Conservation (phyloP, 1,139 yeast genomes). For the Saccharomycopsis hybrid region DNA sequence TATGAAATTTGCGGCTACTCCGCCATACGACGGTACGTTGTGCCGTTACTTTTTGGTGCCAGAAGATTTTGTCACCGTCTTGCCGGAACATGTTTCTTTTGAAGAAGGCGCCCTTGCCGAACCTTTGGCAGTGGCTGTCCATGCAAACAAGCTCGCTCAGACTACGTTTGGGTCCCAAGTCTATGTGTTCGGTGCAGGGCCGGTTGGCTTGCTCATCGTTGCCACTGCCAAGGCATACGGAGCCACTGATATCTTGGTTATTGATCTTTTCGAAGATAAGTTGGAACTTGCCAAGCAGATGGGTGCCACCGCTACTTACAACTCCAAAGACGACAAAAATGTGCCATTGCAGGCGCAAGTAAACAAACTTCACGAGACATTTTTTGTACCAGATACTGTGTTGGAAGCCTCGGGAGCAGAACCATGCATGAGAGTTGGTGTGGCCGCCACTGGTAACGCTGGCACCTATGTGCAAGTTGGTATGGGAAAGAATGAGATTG, state of each 20-base stretch:
- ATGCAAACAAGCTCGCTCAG: constrained; percentile 66
- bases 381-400: constrained; percentile 52
- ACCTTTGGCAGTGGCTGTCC: constrained; percentile 84
- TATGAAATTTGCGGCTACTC: constrained; percentile 86
- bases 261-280: constrained; percentile 57
- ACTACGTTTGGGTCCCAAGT: constrained; percentile 67
- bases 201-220: constrained; percentile 80
- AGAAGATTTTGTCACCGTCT: constrained; percentile 76
- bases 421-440: constrained; percentile 59
- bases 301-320: constrained; percentile 55
- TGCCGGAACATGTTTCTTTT: constrained; percentile 69
- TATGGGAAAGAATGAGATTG: constrained; percentile 59
- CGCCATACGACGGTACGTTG: constrained; percentile 72
- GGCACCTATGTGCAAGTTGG: constrained; percentile 74
- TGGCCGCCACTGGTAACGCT: constrained; percentile 50
- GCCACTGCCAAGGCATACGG: constrained; percentile 79
- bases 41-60: constrained; percentile 68
- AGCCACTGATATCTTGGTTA: constrained; percentile 60
- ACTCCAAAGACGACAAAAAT: constrained; percentile 37
- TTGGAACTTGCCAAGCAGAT: constrained; percentile 52
- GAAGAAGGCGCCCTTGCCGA: constrained; percentile 89
- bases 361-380: constrained; percentile 32
- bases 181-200: constrained; percentile 88
- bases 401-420: constrained; percentile 73
- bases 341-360: constrained; percentile 32